Evolutionary conservation across 23 red algal species (phyloP), one percentile per base, ranked within the genome.

Genomic region (Gracilaria domingensis): DNA sequence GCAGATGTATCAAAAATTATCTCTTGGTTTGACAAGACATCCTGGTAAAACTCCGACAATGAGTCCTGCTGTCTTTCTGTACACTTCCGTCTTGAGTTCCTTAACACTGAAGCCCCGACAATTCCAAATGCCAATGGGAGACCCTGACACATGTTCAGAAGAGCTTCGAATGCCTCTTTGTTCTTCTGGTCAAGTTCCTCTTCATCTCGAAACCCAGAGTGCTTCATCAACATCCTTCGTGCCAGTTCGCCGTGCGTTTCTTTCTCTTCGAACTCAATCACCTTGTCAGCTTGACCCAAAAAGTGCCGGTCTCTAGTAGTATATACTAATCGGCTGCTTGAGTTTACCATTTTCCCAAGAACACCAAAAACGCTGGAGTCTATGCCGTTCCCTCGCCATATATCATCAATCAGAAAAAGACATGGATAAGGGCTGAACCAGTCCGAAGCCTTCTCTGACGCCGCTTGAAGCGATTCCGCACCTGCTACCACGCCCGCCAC

Each of bases 371-470:
- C 51, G 17, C 17, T 55, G 8, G 51, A 55, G 51, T 55, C 51
- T 24, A 80, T 80, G 48, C 75, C 75, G 16, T 54, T 80, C 8
- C 11, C 37, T 47, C 37, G 29, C 75, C 75, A 80, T 51, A 80
- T 51, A 45, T 80, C 75, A 80, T 80, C 75, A 25, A 80, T 14
- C 29, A 80, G 35, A 51, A 80, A 80, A 51, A 80, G 75, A 80
- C 75, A 80, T 47, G 45, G 14, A 32, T 51, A 17, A 18, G 33
- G 29, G 29, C 40, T 45, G 45, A 80, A 80, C 75, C 75, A 80
- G 34, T 42, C 35, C 45, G 29, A 35, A 32, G 45, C 37, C 48
- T 42, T 48, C 48, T 42, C 28, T 80, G 44, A 6, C 48, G 44
- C 75, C 48, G 4, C 75, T 34, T 80, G 40, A 32, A 80, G 48